Evolutionary conservation across 148 eudicot genomes (phyloP), one percentile per base, ranked within the genome.

Genomic region (Chenopodium quinoa): DNA sequence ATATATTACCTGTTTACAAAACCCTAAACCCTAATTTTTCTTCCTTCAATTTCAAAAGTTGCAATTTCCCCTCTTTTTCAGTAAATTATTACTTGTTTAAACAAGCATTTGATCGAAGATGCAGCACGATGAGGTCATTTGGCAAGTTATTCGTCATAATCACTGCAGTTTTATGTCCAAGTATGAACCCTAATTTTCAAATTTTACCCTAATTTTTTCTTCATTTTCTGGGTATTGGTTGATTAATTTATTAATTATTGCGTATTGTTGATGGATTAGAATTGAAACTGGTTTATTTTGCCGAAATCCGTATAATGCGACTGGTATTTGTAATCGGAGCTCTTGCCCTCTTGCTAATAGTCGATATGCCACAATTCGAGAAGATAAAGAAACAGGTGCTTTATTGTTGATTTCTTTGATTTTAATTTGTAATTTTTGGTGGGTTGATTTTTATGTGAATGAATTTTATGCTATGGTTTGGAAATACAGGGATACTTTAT

Each of bases 101-200:
- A 44, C 1, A 27, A 47, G 0, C 13, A 14, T 50, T 74, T 47
- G 63, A 81, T 12, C 20, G 27, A 85, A 90, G 83, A 96, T 96
- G 99, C 99, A 96, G 88, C 97, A 93, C 87, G 97, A 96, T 87
- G 98, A 96, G 82, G 95, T 96, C 67, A 92, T 96, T 75, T 96
- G 99, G 98, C 98, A 96, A 84, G 92, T 96, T 56, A 92, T 96
- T 83, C 90, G 98, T 47, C 98, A 96, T 78, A 89, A 96, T 31
- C 98, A 93, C 83, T 96, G 99, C 88, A 96, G 98, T 86, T 96
- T 86, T 77, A 96, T 93, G 98, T 80, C 97, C 92, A 93, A 96
- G 99, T 96, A 84, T 77, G 73, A 78, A 48, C 76, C 77, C 77
- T 66, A 58, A 52, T 81, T n/a, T 70, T 40, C 31, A 40, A 40